These are phyloP conservation scores for Ceratobasidium sp. DNA, from an alignment of 1,284 basidiomycete genomes.

Conservation along the genomic window DNA sequence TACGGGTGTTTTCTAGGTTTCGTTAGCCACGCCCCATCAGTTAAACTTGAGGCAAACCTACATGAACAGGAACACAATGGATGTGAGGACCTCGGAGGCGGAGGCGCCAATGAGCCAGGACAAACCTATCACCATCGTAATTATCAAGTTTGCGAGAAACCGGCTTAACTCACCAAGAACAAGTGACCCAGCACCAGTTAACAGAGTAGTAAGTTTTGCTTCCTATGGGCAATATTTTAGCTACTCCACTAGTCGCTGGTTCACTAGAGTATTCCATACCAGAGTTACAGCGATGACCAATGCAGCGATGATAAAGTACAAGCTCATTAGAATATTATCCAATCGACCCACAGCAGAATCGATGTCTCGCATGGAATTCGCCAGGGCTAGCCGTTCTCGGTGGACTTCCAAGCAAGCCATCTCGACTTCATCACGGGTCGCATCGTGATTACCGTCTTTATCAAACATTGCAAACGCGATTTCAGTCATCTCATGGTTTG, in stretches of 20 bases:
- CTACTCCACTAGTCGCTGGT: background rate
- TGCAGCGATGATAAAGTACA: conserved; percentile 68
- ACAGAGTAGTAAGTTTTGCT: conserved; percentile 71
- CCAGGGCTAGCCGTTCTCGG: conserved; percentile 82
- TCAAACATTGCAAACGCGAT: conserved; percentile 79
- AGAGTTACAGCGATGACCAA: conserved; percentile 79
- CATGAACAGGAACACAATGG: conserved; percentile 87
- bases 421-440: conserved; percentile 75
- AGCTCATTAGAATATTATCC: conserved; percentile 74
- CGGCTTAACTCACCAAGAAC: conserved; percentile 64
- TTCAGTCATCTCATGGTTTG: conserved; percentile 68
- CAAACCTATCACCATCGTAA: conserved; percentile 56
- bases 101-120: conserved; percentile 87
- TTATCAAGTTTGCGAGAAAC: conserved; percentile 1
- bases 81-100: conserved; percentile 61
- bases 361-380: conserved; percentile 88
- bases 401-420: conserved; percentile 73
- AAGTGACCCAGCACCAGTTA: conserved; percentile 82
- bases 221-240: conserved; percentile 54
- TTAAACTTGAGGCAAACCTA: conserved; percentile 47
- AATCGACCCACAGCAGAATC: conserved; percentile 86
- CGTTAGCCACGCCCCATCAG: conserved; percentile 38
- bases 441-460: conserved; percentile 82
- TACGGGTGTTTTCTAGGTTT: conserved; percentile 50
- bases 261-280: conserved; percentile 52